Percentiles rank a stretch among this genome's conserved stretches.
These are phyloP conservation scores for Tetradesmus lagerheimii DNA, from an alignment of 139 green algal species.

Conservation along the genomic window DNA sequence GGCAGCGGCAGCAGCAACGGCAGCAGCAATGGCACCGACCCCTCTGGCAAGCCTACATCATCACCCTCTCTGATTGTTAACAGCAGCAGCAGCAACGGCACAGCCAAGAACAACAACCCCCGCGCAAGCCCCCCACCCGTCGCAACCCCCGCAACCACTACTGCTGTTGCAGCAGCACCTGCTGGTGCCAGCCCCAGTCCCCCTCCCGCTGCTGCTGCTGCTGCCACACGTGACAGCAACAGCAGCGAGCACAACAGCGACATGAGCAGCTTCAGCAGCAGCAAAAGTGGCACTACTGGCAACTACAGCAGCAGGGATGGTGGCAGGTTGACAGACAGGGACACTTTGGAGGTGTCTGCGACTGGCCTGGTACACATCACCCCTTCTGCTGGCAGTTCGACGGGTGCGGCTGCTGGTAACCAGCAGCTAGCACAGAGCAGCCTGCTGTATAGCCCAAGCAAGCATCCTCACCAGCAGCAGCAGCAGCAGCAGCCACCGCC, in stretches of 20 bases:
- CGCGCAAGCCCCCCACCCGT: neutral
- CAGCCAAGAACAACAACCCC: neutral
- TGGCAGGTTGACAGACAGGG: too few relatives aligned
- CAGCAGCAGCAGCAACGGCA: neutral
- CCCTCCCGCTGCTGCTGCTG: neutral
- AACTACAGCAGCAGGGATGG: neutral
- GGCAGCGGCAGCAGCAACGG: neutral
- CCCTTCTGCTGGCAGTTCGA: slow-evolving; percentile 16
- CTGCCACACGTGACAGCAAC: neutral
- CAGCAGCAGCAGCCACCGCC: neutral
- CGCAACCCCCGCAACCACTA: too few relatives aligned
- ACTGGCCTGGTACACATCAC: neutral
- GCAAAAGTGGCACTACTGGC: neutral
- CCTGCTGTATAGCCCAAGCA: neutral
- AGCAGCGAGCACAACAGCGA: neutral
- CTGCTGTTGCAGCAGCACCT: neutral
- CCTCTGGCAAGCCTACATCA: neutral
- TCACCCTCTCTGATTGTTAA: neutral
- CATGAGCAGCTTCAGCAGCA: neutral
- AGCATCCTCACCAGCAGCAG: neutral
- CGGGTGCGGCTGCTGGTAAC: neutral
- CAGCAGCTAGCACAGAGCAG: neutral
- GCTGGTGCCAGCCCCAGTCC: neutral
- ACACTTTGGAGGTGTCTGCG: neutral
- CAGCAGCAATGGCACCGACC: neutral